A percentile compares a stretch with the other conserved stretches of the same genome.
phyloP scores from a whole-genome alignment of 75 land plant species.

The Picea glauca region DNA sequence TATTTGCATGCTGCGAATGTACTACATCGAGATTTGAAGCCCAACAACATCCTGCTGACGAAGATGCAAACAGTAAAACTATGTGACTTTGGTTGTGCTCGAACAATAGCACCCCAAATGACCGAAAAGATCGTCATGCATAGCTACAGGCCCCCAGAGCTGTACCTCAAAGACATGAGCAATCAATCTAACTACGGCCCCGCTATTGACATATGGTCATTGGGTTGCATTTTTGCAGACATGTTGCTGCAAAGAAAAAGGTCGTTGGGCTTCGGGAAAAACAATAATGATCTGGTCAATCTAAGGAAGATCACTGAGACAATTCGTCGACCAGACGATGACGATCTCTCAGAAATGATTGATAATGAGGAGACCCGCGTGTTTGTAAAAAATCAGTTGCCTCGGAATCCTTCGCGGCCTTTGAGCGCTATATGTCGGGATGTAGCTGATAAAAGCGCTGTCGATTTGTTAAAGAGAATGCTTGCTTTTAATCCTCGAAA shows the following conservation, averaged over 20 bases:
- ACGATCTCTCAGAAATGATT: too few species aligned
- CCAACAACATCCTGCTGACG: conserved; percentile 20
- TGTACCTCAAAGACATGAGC: background rate
- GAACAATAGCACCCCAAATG: background rate
- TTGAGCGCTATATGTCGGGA: too few species aligned
- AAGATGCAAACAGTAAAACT: background rate
- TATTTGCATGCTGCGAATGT: conserved; percentile 35
- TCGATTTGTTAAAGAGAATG: conserved; percentile 70
- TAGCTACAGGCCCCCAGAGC: background rate
- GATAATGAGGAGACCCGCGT: too few species aligned
- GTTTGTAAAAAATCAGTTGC: too few species aligned
- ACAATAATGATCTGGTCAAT: too few species aligned
- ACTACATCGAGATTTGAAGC: conserved; percentile 39
- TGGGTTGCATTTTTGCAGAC: conserved; percentile 1
- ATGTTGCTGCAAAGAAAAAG: background rate
- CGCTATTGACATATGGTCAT: background rate
- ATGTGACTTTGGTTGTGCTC: background rate
- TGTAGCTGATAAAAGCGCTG: conserved; percentile 58
- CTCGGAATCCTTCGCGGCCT: too few species aligned
- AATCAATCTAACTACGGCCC: background rate
- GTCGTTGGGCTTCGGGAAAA: too few species aligned
- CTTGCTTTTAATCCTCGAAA: conserved; percentile 78
- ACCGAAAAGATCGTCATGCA: background rate
- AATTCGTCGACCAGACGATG: too few species aligned
- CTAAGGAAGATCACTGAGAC: too few species aligned